Evolutionary conservation across 2,329 filamentous ascomycete genomes (phyloP), one percentile per base, ranked within the genome.

Genomic region (Exophiala mesophila): DNA sequence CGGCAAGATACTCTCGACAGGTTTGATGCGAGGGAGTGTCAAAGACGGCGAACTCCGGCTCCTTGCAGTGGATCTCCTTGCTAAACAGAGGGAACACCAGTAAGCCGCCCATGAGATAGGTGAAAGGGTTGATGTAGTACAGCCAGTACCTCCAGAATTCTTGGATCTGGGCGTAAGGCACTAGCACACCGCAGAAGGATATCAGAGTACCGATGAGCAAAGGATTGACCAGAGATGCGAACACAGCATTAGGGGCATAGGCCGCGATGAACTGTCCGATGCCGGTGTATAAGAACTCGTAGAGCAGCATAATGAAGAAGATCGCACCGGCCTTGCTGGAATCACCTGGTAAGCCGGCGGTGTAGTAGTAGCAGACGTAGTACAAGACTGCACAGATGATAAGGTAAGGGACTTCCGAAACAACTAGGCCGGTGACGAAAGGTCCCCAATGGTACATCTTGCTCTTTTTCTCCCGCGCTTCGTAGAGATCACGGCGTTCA

Each of bases 221-320:
- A 0, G 83, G 82, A 1, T 84, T 80, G 1, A 85, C 67, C 0
- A 84, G 63, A 2, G 77, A 78, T 0, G 82, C 84, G 59, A 87
- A 86, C 39, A 72, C 78, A 0, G 85, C 65, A 47, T 70, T 70
- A 26, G 65, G 83, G 0, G 84, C 82, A 58, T 86, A 87, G 0
- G 86, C 84, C 42, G 80, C 83, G 51, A 89, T 83, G 78, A 83
- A 88, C 60, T 87, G 85, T 10, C 83, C 85, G 77, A 81, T 88
- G 50, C 71, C 78, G 15, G 73, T 76, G 60, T 80, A 76, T 67
- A 87, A 83, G 15, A 88, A 64, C 63, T 80, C 85, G 64, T 88
- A 87, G 3, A 88, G 71, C 50, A 88, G 61, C 10, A 77, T 78
- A 76, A 89, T 85, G 30, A 88, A 67, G 65, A 82, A 88, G 2